A percentile compares a stretch with the other conserved stretches of the same genome.
Evolutionary conservation across 2,329 filamentous ascomycete genomes (phyloP).

Genomic region (Acephala macrosclerotiorum): DNA sequence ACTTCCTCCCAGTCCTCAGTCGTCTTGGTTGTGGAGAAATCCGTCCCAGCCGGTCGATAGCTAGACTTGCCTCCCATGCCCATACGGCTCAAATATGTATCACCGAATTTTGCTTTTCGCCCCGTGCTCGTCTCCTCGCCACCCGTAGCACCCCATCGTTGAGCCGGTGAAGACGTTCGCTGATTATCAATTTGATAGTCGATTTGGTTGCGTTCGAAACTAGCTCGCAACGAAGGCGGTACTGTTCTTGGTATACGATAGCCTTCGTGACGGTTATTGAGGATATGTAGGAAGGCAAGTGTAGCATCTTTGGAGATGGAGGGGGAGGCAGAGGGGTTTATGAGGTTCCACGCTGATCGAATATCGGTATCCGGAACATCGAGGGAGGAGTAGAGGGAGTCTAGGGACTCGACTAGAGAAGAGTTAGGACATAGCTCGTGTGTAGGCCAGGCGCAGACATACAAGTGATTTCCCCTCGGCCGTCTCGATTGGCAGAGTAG

Average conservation of each 20-base stretch:
- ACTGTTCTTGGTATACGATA: slow-evolving; percentile 92
- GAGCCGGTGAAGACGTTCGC: slow-evolving; percentile 65
- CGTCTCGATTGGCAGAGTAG: slow-evolving; percentile 89
- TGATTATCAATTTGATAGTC: slow-evolving; percentile 92
- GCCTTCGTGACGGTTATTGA: slow-evolving; percentile 94
- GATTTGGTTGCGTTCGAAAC: slow-evolving; percentile 95
- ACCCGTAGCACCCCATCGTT: slow-evolving; percentile 80
- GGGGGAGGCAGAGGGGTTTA: slow-evolving; percentile 85
- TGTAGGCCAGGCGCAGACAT: slow-evolving; percentile 44
- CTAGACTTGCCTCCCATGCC: slow-evolving; percentile 78
- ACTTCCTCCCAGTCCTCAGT: slow-evolving; percentile 98
- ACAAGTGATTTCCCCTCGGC: slow-evolving; percentile 85
- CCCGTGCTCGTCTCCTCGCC: slow-evolving; percentile 85
- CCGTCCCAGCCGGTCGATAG: slow-evolving; percentile 85
- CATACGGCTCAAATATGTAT: slow-evolving; percentile 91
- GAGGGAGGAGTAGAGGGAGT: slow-evolving; percentile 84
- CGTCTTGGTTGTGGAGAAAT: slow-evolving; percentile 84
- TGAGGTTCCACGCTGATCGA: slow-evolving; percentile 93
- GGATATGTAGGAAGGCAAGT: slow-evolving; percentile 93
- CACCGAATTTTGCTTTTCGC: slow-evolving; percentile 95
- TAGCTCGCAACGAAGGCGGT: slow-evolving; percentile 87
- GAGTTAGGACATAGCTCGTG: slow-evolving; percentile 33
- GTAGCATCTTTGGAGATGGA: slow-evolving; percentile 94
- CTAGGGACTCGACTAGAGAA: slow-evolving; percentile 72
- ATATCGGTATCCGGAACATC: slow-evolving; percentile 81